Percentiles rank a stretch among this genome's conserved stretches.
Conservation (phyloP, 2,329 filamentous ascomycete genomes). For the Sporothrix brunneoviolacea region DNA sequence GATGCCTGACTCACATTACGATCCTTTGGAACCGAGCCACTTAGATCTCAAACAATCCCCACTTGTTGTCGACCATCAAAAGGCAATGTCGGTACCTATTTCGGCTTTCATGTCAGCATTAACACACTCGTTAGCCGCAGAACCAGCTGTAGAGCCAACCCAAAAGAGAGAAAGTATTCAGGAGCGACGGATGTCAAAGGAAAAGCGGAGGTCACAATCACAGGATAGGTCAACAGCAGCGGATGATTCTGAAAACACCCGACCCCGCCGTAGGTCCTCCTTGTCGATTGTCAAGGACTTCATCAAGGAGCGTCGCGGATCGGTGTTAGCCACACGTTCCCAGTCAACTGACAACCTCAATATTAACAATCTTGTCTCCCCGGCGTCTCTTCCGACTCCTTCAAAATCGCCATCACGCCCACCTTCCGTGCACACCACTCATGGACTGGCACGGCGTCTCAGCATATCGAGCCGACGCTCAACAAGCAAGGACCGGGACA, state of each 20-base stretch:
- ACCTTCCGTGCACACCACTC: slow-evolving; percentile 41
- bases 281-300: slow-evolving; percentile 54
- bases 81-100: slow-evolving; percentile 26
- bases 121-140: too few relatives aligned
- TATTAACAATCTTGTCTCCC: slow-evolving; percentile 20
- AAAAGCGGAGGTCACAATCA: slow-evolving; percentile 31
- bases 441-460: slow-evolving; percentile 50
- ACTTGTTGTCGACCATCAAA: slow-evolving; percentile 51
- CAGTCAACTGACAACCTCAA: slow-evolving; percentile 38
- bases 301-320: slow-evolving; percentile 52
- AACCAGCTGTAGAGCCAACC: too few relatives aligned
- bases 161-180: slow-evolving; percentile 38
- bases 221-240: slow-evolving; percentile 26
- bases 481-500: slow-evolving; percentile 36
- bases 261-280: slow-evolving; percentile 46
- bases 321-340: slow-evolving; percentile 38
- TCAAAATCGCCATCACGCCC: slow-evolving; percentile 42
- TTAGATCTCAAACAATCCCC: slow-evolving; percentile 54
- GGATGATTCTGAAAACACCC: slow-evolving; percentile 18
- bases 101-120: slow-evolving; percentile 21
- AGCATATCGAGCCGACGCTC: slow-evolving; percentile 59
- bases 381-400: slow-evolving; percentile 22
- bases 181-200: slow-evolving; percentile 41
- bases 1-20: slow-evolving; percentile 34
- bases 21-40: slow-evolving; percentile 38